Percentiles rank a stretch among this genome's conserved stretches.
Evolutionary conservation across 805 yeast species (phyloP).

Genomic region (Schizosaccharomyces japonicus): DNA sequence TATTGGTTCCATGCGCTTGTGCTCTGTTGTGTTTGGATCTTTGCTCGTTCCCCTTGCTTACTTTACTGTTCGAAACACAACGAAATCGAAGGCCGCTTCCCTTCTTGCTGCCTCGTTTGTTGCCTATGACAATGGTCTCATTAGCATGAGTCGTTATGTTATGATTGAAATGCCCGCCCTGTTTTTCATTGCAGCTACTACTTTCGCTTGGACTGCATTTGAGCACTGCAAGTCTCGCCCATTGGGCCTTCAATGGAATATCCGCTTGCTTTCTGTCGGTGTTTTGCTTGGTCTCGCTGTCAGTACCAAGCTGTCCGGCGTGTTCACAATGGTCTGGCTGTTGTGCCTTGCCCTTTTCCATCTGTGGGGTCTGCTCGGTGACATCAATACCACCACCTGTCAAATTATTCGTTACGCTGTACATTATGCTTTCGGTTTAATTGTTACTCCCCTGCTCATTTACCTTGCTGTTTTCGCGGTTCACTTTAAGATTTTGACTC

Average conservation of each 20-base stretch:
- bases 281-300: slow-evolving; percentile 30
- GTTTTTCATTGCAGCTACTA: slow-evolving; percentile 22
- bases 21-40: slow-evolving; percentile 34
- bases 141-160: slow-evolving; percentile 35
- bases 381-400: slow-evolving; percentile 22
- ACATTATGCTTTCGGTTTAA: slow-evolving; percentile 22
- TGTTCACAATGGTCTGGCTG: slow-evolving; percentile 44
- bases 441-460: slow-evolving; percentile 32
- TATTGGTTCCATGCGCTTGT: slow-evolving; percentile 30
- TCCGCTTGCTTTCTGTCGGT: slow-evolving; percentile 24
- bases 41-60: slow-evolving; percentile 29
- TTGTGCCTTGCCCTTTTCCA: slow-evolving; percentile 25
- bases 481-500: slow-evolving; percentile 26
- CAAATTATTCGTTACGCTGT: slow-evolving; percentile 18
- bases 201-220: slow-evolving; percentile 28
- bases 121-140: slow-evolving; percentile 32
- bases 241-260: slow-evolving; percentile 30
- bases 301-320: slow-evolving; percentile 49
- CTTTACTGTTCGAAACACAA: slow-evolving; percentile 30
- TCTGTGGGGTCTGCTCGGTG: slow-evolving; percentile 51
- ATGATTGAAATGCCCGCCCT: slow-evolving; percentile 24
- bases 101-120: slow-evolving; percentile 28
- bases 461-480: slow-evolving; percentile 34
- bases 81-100: slow-evolving; percentile 29
- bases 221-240: slow-evolving; percentile 20